phyloP scores from a whole-genome alignment of 23 red algal species.

The Gracilaria caudata region DNA sequence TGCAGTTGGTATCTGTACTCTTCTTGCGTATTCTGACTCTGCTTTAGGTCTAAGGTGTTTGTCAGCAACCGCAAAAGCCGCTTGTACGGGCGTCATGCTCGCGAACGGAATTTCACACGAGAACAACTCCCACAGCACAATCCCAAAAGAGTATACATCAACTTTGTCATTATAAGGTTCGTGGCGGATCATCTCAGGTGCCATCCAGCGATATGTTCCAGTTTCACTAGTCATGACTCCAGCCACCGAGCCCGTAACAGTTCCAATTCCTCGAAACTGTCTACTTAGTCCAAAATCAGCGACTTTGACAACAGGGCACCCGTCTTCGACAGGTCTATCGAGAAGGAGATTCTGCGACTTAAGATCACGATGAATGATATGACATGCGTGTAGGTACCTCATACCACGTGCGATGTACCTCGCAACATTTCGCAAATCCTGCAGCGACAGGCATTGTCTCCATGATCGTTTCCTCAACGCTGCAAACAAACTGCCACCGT shows the following conservation, averaged over 20 bases:
- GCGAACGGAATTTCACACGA: constrained; percentile 93
- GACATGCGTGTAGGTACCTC: constrained; percentile 80
- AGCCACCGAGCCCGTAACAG: constrained; percentile 56
- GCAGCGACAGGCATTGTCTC: constrained; percentile 65
- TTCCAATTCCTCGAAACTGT: constrained; percentile 66
- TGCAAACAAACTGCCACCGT: constrained; percentile 90
- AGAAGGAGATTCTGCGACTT: constrained; percentile 96
- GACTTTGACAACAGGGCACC: constrained; percentile 79
- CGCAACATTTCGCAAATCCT: constrained; percentile 81
- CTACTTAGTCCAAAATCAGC: constrained; percentile 93
- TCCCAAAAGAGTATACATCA: constrained; percentile 90
- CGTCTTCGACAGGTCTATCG: constrained; percentile 82
- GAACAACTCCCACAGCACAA: constrained; percentile 97
- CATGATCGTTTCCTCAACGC: constrained; percentile 84
- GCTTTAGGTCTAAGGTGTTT: constrained; percentile 85
- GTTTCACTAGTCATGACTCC: constrained; percentile 97
- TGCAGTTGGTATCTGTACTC: constrained; percentile 60
- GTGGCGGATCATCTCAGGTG: constrained; percentile 96
- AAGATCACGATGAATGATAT: constrained; percentile 94
- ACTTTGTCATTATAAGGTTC: constrained; percentile 97
- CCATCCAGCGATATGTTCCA: constrained; percentile 98
- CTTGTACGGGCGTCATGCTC: constrained; percentile 89
- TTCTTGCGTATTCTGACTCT: constrained; percentile 59
- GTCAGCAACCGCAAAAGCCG: constrained; percentile 98
- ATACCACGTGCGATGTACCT: constrained; percentile 87